Evolutionary conservation across 2,329 filamentous ascomycete species (phyloP), one percentile per base, ranked within the genome.

Genomic region (Scytalidium lignicola): DNA sequence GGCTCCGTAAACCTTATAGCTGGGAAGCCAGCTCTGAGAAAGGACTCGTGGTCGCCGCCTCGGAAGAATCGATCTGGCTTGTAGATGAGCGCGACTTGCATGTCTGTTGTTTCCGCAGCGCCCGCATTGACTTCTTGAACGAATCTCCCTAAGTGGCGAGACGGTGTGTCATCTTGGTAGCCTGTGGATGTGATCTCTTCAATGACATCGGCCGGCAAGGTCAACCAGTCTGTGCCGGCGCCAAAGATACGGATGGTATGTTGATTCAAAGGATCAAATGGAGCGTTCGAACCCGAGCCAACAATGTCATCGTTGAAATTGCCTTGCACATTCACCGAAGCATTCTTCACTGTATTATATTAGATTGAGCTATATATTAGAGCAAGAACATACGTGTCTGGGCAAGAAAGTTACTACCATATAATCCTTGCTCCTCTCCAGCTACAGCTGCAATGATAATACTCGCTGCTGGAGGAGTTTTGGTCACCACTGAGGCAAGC

Each of bases 221-320:
- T 46, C 8, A 54, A 19, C 9, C 40, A 50, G 39, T 53, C 51
- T 32, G 49, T 54, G 18, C 52, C 52, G 67, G 69, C 37, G 69
- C 73, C 62, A 62, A 80, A 81, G 7, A 76, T 65, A n/a, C 78
- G 74, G 52, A 82, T 69, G 3, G 74, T 77, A 60, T 72, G 70
- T 19, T 70, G 75, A 55, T 78, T 71, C 46, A 64, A 62, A 37
- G 68, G 63, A 20, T 71, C 73, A 20, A 69, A 67, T 49, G 72
- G 69, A 8, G 69, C 73, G 1, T 63, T 71, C 2, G 71, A 67
- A 9, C 51, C 52, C 6, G 69, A 75, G 40, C 78, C 78, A 7
- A 81, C 73, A 49, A 80, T 79, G 62, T 82, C 78, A 64, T 76
- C 75, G 54, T 74, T 81, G 46, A 78, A 70, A 67, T 79, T 79